Evolutionary conservation across 2,329 filamentous ascomycete species (phyloP), one percentile per base, ranked within the genome.

Genomic region (Aspergillus sp.): DNA sequence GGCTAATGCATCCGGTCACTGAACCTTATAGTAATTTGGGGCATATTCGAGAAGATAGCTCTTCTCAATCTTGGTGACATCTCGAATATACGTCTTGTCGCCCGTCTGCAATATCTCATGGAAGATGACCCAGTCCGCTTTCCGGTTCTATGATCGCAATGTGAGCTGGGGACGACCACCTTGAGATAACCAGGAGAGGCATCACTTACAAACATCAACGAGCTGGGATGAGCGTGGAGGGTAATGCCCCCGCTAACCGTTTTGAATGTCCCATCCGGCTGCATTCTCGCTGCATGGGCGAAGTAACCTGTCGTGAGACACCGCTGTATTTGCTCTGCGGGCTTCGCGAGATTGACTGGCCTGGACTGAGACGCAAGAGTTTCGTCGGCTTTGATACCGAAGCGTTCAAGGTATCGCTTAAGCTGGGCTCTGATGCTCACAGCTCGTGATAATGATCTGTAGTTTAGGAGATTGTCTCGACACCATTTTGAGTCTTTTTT

Each of bases 101-200:
- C 90, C 87, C 4, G 91, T 96, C 80, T 98, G 92, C 83, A 97
- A 87, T 43, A 97, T 87, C 79, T 97, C 94, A 70, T 96, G 91
- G 73, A 97, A 99, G 38, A 99, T 85, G 9, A 98, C 93, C 93
- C 94, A 98, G 66, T 97, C 93, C 11, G 92, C 92, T 80, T 96
- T 97, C 60, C 93, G 88, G 76, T 97, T 96, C 83, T 84, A 67
- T 45, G 38, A 41, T 57, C 4, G 3, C 17, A 46, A 59, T 34
- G 17, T 71, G 54, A 69, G 65, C 57, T 53, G 60, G 45, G 4
- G 19, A 45, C 17, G 5, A 7, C 22, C 15, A 51, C 22, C 2
- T n/a, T 25, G n/a, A 30, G 28, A 7, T 4, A 22, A 13, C 30
- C 15, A 8, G 31, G 46, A 31, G 17, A 38, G 31, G 17, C 19